These are phyloP conservation scores for Diplodia mutila DNA, from an alignment of 2,329 filamentous ascomycete species.

Conservation along the genomic window DNA sequence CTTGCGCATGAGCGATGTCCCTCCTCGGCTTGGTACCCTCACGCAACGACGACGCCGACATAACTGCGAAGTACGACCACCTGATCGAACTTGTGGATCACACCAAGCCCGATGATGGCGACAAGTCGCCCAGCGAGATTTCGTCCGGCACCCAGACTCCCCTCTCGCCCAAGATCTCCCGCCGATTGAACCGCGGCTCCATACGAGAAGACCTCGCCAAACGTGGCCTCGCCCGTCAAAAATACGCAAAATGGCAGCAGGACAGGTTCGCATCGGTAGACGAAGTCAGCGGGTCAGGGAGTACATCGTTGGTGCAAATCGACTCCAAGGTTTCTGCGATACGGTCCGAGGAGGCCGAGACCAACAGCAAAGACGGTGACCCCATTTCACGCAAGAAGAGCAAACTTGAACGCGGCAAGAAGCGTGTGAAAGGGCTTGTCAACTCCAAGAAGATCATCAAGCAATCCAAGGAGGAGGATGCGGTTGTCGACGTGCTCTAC, in stretches of 20 bases:
- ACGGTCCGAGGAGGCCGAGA: constrained; percentile 2
- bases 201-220: constrained; percentile 33
- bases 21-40: constrained; percentile 16
- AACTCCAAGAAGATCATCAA: constrained; percentile 37
- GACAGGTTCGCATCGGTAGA: constrained; percentile 19
- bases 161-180: background rate
- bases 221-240: constrained; percentile 34
- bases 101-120: constrained; percentile 48
- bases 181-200: constrained; percentile 33
- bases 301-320: constrained; percentile 12
- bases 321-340: constrained; percentile 10
- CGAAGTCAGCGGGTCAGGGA: background rate
- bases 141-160: constrained; percentile 19
- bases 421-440: constrained; percentile 20
- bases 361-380: constrained; percentile 19
- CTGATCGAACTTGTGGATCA: constrained; percentile 70
- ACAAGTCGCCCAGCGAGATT: constrained; percentile 30
- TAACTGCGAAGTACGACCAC: constrained; percentile 54
- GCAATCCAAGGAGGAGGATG: constrained; percentile 35
- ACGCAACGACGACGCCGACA: constrained; percentile 22
- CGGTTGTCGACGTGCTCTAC: constrained; percentile 78
- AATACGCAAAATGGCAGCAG: constrained; percentile 40
- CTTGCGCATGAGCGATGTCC: constrained; percentile 12
- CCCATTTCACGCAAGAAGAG: constrained; percentile 27
- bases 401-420: constrained; percentile 37